Conservation (phyloP, 192 early-diverging fungal species). For the Backusella westeae region DNA sequence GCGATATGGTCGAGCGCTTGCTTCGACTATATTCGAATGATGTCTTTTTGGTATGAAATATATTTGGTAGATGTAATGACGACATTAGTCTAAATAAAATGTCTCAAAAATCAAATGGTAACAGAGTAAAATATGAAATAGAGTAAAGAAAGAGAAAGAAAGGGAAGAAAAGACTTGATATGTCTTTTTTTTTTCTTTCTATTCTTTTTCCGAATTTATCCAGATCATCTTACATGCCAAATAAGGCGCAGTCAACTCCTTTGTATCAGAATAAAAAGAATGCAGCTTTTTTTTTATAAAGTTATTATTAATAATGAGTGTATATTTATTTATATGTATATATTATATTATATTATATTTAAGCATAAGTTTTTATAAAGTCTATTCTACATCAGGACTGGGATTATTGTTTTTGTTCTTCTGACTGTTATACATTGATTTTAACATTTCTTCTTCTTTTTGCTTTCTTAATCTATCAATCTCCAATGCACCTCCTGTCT, state of each 20-base stretch:
- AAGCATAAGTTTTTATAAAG: neutral
- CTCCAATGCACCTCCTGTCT: conserved; percentile 76
- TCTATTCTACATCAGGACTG: neutral
- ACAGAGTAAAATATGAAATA: neutral
- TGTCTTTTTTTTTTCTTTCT: neutral
- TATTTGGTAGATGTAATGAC: neutral
- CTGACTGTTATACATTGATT: conserved; percentile 37
- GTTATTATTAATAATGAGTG: neutral
- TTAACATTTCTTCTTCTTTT: conserved; percentile 64
- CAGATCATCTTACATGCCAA: neutral
- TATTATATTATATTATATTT: neutral
- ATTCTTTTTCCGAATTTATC: neutral
- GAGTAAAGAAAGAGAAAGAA: neutral
- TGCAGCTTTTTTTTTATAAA: neutral
- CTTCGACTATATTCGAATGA: neutral
- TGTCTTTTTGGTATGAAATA: neutral
- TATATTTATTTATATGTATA: too few relatives aligned
- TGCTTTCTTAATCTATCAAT: conserved; percentile 67
- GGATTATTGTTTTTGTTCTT: neutral
- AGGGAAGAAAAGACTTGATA: neutral
- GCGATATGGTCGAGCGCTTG: neutral
- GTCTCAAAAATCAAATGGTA: neutral
- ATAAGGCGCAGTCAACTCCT: neutral
- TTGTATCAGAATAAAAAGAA: neutral
- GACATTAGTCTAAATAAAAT: neutral